Evolutionary conservation across 768 basidiomycete species (phyloP).

Genomic region (Nevesoporus exiguus): DNA sequence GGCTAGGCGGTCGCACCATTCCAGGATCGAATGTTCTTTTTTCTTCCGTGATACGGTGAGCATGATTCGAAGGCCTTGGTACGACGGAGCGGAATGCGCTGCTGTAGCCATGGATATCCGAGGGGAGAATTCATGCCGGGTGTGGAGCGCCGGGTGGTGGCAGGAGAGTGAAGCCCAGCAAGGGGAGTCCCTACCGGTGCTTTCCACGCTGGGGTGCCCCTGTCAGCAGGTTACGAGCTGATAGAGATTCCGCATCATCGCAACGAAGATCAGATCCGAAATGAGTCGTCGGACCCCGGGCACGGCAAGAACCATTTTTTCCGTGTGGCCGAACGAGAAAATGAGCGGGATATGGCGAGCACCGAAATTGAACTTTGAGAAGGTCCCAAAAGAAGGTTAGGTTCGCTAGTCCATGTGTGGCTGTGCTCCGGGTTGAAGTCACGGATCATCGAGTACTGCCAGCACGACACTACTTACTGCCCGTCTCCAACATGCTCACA

Average conservation of each 20-base stretch:
- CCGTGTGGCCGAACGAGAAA: constrained; percentile 1
- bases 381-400: neutral
- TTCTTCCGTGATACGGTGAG: constrained; percentile 1
- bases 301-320: constrained; percentile 8
- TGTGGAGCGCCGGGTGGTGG: constrained; percentile 7
- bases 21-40: constrained; percentile 1
- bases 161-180: constrained; percentile 11
- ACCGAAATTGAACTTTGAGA: neutral
- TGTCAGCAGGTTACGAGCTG: constrained; percentile 18
- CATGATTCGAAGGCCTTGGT: neutral
- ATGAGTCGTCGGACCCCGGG: constrained; percentile 16
- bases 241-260: constrained; percentile 21
- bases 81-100: neutral
- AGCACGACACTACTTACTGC: neutral
- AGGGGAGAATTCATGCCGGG: constrained; percentile 6
- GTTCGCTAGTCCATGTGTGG: constrained; percentile 11
- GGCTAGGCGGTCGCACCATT: neutral
- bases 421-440: too few species aligned
- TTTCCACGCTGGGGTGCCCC: constrained; percentile 32
- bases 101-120: constrained; percentile 15
- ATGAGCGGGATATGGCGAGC: neutral
- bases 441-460: too few species aligned
- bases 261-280: constrained; percentile 26
- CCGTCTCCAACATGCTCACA: constrained; percentile 18
- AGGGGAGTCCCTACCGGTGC: constrained; percentile 13